Evolutionary conservation across 2,329 filamentous ascomycete genomes (phyloP).

Genomic region (Diaporthe ampelina): DNA sequence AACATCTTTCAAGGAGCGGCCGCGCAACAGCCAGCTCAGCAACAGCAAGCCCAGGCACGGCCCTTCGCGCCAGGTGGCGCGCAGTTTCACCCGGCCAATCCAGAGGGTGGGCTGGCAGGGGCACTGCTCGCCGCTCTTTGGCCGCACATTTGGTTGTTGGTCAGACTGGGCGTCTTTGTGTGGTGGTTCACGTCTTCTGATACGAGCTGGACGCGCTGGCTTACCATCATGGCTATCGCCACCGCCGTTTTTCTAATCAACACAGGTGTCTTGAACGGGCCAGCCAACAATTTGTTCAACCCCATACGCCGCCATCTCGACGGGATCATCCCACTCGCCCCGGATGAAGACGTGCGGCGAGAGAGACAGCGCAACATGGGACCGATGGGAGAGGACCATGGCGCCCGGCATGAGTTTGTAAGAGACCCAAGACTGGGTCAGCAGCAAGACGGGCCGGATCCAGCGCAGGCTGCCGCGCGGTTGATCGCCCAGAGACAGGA

Average conservation of each 20-base stretch:
- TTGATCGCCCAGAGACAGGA: slow-evolving; percentile 63
- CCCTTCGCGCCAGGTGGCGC: slow-evolving; percentile 29
- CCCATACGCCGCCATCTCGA: slow-evolving; percentile 72
- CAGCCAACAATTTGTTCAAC: slow-evolving; percentile 68
- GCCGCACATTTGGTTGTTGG: slow-evolving; percentile 74
- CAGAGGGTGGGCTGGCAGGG: slow-evolving; percentile 48
- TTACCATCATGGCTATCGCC: slow-evolving; percentile 68
- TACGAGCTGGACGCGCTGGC: slow-evolving; percentile 71
- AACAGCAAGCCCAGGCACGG: slow-evolving; percentile 32
- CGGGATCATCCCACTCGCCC: slow-evolving; percentile 67
- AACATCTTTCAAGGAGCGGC: slow-evolving; percentile 26
- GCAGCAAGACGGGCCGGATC: slow-evolving; percentile 55
- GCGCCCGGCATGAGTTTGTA: slow-evolving; percentile 35
- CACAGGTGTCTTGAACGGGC: slow-evolving; percentile 69
- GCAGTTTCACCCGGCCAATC: slow-evolving; percentile 56
- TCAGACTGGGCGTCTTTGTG: slow-evolving; percentile 70
- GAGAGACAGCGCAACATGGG: slow-evolving; percentile 42
- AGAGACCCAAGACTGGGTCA: slow-evolving; percentile 48
- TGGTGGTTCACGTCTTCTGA: slow-evolving; percentile 75
- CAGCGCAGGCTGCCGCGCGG: slow-evolving; percentile 66
- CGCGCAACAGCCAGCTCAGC: slow-evolving; percentile 24
- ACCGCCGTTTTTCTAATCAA: slow-evolving; percentile 71
- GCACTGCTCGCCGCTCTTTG: slow-evolving; percentile 62
- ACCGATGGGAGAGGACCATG: slow-evolving; percentile 43
- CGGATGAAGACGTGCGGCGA: slow-evolving; percentile 49